Evolutionary conservation across 1,139 yeast species (phyloP), one percentile per base, ranked within the genome.

Genomic region (Blastobotrys buckinghamii): DNA sequence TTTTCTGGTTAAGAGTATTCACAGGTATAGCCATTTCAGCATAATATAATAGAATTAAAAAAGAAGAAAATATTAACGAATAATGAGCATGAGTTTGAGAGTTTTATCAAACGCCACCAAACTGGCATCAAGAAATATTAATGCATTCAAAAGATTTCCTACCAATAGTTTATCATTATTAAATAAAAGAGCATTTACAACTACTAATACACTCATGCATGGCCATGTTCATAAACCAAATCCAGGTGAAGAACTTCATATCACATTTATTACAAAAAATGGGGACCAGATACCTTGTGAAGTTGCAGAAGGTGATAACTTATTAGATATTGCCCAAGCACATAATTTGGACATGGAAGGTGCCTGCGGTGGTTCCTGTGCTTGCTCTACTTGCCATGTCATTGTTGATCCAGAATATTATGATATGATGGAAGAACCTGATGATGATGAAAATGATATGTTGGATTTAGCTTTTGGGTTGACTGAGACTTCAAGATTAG

Each of bases 361-460:
- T 42, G 98, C 98, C 0, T 92, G 98, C 69, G 98, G 98, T 34
- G 98, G 98, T 1, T 88, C 97, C 1, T 92, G 98, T 73, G 98
- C 98, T 1, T 92, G 98, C 65, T 89, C 97, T 2, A 92, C 98
- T 0, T 92, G 98, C 66, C 98, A 92, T 69, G 83, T 92, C 51
- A 92, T 92, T 46, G 89, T 92, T 36, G 98, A 92, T 64, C 98
- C 98, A 1, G 96, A 84, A 42, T 89, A 72, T 64, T 92, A 88
- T 68, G 98, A 92, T 63, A 78, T 73, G 51, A 78, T 92, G 58
- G 96, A 95, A 26, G 98, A 92, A 65, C 98, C 98, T 0, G 88
- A 83, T 56, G 98, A 92, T 63, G 98, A 92, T 63, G 98, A 92
- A 67, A 90, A 94, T 65, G 98, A 92, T 69, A 92, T 92, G 98